Percentiles rank a stretch among this genome's conserved stretches.
Conservation (phyloP, 805 yeast genomes). For the Metschnikowia anglica region DNA sequence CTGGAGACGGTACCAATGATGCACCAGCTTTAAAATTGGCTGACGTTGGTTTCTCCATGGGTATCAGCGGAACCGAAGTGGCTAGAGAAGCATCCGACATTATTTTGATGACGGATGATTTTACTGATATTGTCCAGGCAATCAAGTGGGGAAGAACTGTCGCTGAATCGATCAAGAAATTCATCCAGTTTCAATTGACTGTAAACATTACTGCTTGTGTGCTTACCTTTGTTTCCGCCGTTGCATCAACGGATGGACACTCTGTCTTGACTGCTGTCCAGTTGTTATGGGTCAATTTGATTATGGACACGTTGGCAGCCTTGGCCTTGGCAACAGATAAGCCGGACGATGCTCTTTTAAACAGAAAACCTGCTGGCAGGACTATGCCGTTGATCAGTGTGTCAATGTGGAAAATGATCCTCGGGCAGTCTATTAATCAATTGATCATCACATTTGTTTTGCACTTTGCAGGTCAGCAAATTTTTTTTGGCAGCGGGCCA, state of each 20-base stretch:
- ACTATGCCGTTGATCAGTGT: conserved; percentile 74
- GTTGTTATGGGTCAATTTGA: conserved; percentile 93
- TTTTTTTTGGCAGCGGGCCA: conserved; percentile 48
- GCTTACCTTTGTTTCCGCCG: conserved; percentile 90
- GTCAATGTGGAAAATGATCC: conserved; percentile 98
- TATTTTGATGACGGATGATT: conserved; percentile 91
- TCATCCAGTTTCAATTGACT: conserved; percentile 93
- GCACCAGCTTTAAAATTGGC: conserved; percentile 97
- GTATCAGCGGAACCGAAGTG: conserved; percentile 96
- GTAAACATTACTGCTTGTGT: conserved; percentile 97
- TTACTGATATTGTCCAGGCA: conserved; percentile 91
- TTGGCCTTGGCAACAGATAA: conserved; percentile 96
- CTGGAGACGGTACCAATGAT: conserved; percentile 99
- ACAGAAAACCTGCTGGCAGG: conserved; percentile 83
- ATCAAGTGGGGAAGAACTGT: conserved; percentile 99
- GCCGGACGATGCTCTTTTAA: conserved; percentile 79
- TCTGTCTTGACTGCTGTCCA: conserved; percentile 97
- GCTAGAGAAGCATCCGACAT: conserved; percentile 97
- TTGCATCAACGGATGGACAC: conserved; percentile 70
- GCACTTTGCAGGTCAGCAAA: conserved; percentile 70
- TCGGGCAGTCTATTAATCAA: conserved; percentile 83
- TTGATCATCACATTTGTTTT: conserved; percentile 73
- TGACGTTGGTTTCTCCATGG: conserved; percentile 98
- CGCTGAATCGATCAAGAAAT: conserved; percentile 88
- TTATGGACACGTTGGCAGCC: conserved; percentile 98